Evolutionary conservation across 2,329 filamentous ascomycete species (phyloP).

Genomic region (Geosmithia putterillii): DNA sequence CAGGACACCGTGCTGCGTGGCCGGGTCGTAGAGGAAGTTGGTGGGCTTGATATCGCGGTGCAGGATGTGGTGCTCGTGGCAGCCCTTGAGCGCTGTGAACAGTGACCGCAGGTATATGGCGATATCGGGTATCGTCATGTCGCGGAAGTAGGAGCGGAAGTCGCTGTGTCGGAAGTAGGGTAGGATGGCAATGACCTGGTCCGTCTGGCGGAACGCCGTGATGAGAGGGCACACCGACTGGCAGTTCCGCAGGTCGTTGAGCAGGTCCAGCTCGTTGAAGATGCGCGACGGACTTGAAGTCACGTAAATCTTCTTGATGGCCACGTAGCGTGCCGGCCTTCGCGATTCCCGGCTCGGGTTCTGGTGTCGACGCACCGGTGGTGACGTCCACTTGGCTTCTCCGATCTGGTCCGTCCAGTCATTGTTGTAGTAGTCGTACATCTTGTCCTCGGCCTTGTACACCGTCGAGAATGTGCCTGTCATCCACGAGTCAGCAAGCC

Average conservation of each 20-base stretch:
- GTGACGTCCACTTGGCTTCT: slow-evolving; percentile 55
- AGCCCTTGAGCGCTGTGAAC: slow-evolving; percentile 71
- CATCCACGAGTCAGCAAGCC: slow-evolving; percentile 5
- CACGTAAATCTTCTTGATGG: slow-evolving; percentile 99
- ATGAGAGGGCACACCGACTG: slow-evolving; percentile 87
- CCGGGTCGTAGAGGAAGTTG: slow-evolving; percentile 87
- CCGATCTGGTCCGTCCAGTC: slow-evolving; percentile 70
- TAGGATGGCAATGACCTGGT: slow-evolving; percentile 89
- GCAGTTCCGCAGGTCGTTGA: slow-evolving; percentile 75
- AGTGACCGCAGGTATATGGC: slow-evolving; percentile 80
- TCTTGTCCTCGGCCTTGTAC: slow-evolving; percentile 92
- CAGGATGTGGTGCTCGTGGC: slow-evolving; percentile 75
- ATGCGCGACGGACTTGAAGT: slow-evolving; percentile 90
- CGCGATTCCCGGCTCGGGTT: slow-evolving; percentile 20
- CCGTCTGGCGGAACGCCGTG: slow-evolving; percentile 87
- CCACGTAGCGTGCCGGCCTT: slow-evolving; percentile 60
- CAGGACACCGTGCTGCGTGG: slow-evolving; percentile 70
- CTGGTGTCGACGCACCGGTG: slow-evolving; percentile 42
- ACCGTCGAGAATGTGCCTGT: slow-evolving; percentile 95
- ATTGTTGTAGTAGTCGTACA: slow-evolving; percentile 74
- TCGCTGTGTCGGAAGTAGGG: slow-evolving; percentile 94
- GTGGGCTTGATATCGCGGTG: slow-evolving; percentile 97
- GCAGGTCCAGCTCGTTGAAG: slow-evolving; percentile 87
- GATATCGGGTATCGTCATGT: slow-evolving; percentile 79
- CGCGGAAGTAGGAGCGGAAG: slow-evolving; percentile 87